Conservation (phyloP, 2,329 filamentous ascomycete species). For the Lachnellula cervina region DNA sequence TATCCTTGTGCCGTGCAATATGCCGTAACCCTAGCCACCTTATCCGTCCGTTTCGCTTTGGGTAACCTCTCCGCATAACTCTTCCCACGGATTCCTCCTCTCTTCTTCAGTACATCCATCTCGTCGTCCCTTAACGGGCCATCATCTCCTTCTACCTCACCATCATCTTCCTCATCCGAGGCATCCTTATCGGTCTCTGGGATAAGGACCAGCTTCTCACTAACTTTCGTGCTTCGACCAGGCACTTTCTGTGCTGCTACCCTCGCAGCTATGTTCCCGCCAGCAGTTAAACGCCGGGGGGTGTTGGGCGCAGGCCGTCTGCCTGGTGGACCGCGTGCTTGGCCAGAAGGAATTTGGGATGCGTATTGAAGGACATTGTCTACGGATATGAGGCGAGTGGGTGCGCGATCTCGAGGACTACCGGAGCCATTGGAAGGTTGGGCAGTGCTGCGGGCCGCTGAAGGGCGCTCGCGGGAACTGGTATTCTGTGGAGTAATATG, state of each 20-base stretch:
- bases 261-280: constrained; percentile 36
- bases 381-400: constrained; percentile 78
- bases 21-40: constrained; percentile 83
- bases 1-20: constrained; percentile 96
- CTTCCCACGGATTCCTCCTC: constrained; percentile 65
- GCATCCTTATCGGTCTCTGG: constrained; percentile 70
- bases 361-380: constrained; percentile 94
- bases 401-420: constrained; percentile 34
- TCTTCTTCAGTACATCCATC: constrained; percentile 56
- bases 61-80: constrained; percentile 91
- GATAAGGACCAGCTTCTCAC: constrained; percentile 91
- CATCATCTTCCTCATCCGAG: constrained; percentile 53
- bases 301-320: constrained; percentile 41
- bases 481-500: constrained; percentile 30
- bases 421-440: constrained; percentile 30
- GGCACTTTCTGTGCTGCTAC: constrained; percentile 55
- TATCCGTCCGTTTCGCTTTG: constrained; percentile 81
- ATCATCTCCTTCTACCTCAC: constrained; percentile 52
- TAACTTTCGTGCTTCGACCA: constrained; percentile 85
- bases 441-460: constrained; percentile 27
- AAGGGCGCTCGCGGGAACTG: constrained; percentile 48
- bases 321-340: constrained; percentile 66
- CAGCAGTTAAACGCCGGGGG: constrained; percentile 45
- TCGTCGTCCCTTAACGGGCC: constrained; percentile 64
- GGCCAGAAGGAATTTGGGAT: constrained; percentile 91